phyloP scores from a whole-genome alignment of 345 rosid species.

The Excoecaria cochinchinensis region DNA sequence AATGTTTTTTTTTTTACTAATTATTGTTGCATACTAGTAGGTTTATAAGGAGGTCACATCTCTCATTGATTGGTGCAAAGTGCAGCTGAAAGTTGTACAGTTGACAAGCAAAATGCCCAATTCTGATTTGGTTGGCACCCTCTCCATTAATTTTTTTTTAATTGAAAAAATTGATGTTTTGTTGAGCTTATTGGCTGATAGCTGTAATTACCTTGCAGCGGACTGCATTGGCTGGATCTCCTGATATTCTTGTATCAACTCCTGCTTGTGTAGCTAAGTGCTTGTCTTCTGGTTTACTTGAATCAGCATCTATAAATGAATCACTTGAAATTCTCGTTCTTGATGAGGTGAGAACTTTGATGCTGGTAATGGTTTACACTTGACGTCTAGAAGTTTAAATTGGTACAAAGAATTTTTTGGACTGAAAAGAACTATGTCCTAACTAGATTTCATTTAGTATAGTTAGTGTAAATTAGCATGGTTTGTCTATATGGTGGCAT shows the following conservation, averaged over 20 bases:
- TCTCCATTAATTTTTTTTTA: not conserved
- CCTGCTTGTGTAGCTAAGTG: conserved; percentile 87
- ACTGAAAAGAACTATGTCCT: too few relatives aligned
- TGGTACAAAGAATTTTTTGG: too few relatives aligned
- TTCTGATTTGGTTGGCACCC: conserved; percentile 66
- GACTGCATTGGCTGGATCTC: conserved; percentile 66
- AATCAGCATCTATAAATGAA: conserved; percentile 49
- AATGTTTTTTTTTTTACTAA: not conserved
- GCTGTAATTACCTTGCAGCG: conserved; percentile 41
- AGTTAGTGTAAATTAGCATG: not conserved
- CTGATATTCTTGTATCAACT: conserved; percentile 74
- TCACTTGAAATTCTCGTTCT: conserved; percentile 82
- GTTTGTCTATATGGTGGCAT: not conserved
- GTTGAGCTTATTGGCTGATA: conserved; percentile 1
- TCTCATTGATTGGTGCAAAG: conserved; percentile 72
- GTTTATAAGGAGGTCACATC: conserved; percentile 62
- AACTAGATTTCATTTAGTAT: not conserved
- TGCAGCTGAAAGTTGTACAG: conserved; percentile 68
- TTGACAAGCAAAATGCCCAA: conserved; percentile 66
- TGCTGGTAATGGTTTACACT: not conserved
- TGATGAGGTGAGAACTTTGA: conserved; percentile 67
- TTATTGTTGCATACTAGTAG: conserved; percentile 29
- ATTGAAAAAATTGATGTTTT: not conserved
- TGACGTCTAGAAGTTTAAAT: too few relatives aligned
- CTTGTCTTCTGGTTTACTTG: conserved; percentile 64